phyloP scores from a whole-genome alignment of 345 rosid genomes.

The Turnera subulata region DNA sequence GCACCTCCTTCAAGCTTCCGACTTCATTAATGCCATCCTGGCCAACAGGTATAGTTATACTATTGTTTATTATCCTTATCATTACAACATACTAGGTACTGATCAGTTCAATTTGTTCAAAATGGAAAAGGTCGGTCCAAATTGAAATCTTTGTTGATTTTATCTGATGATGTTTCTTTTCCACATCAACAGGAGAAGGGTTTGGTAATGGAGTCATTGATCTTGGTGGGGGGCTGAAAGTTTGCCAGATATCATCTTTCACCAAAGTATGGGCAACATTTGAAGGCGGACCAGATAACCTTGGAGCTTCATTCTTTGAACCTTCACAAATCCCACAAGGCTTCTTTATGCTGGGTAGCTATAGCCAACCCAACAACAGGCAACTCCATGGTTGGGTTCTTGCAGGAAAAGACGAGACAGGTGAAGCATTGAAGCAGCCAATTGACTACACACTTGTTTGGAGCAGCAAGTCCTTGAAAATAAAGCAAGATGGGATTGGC shows the following conservation, averaged over 20 bases:
- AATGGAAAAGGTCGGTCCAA: too few species aligned
- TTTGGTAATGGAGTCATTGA: constrained; percentile 54
- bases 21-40: constrained; percentile 54
- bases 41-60: constrained; percentile 31
- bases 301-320: constrained; percentile 69
- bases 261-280: constrained; percentile 49
- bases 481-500: constrained; percentile 56
- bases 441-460: constrained; percentile 69
- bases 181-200: constrained; percentile 27
- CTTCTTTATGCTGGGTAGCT: constrained; percentile 56
- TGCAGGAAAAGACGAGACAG: constrained; percentile 41
- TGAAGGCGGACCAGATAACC: constrained; percentile 65
- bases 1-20: constrained; percentile 54
- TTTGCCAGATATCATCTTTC: constrained; percentile 51
- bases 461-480: constrained; percentile 54
- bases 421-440: constrained; percentile 43
- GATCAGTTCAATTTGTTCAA: too few species aligned
- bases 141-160: too few species aligned
- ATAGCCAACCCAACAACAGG: constrained; percentile 57
- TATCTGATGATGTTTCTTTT: neutral
- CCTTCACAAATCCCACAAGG: constrained; percentile 44
- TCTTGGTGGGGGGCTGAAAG: constrained; percentile 53
- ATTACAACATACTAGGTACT: too few species aligned
- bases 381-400: constrained; percentile 60
- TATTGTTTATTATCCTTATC: too few species aligned